Percentiles rank a stretch among this genome's conserved stretches.
Conservation (phyloP, 495 filamentous ascomycete species). For the Aspergillus heteromorphus region DNA sequence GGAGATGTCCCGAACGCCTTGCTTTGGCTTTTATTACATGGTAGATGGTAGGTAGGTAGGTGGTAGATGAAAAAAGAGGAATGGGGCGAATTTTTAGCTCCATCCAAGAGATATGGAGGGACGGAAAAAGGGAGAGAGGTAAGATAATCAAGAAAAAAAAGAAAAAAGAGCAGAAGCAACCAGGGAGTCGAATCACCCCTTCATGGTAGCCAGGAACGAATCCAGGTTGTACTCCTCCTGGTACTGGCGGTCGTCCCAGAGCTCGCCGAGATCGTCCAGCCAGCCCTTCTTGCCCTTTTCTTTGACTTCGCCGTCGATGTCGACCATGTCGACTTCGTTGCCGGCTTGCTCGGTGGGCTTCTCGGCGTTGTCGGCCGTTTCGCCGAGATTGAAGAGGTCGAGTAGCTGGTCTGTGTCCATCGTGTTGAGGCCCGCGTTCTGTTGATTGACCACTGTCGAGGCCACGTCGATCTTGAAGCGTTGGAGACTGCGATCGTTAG, state of each 20-base stretch:
- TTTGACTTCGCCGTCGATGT: constrained; percentile 83
- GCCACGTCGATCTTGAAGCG: constrained; percentile 99
- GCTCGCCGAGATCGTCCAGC: constrained; percentile 87
- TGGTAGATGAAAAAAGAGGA: background rate
- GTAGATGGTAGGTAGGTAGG: background rate
- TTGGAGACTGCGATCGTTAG: constrained; percentile 64
- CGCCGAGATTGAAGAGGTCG: constrained; percentile 90
- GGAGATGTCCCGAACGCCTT: background rate
- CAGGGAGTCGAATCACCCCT: constrained; percentile 36
- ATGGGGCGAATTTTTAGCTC: too few species aligned
- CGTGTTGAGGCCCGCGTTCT: constrained; percentile 88
- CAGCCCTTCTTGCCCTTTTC: constrained; percentile 96
- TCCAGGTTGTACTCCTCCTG: constrained; percentile 95
- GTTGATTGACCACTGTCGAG: constrained; percentile 96
- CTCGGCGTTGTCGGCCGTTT: constrained; percentile 65
- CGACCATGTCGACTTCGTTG: constrained; percentile 88
- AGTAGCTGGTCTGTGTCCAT: constrained; percentile 99
- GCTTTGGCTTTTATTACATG: background rate
- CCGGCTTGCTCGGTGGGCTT: constrained; percentile 48
- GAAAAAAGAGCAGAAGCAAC: too few species aligned
- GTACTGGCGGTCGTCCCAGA: constrained; percentile 96
- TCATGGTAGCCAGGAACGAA: constrained; percentile 87
- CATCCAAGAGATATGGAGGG: too few species aligned
- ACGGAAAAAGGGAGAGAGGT: too few species aligned
- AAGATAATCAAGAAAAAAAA: background rate